Percentiles rank a stretch among this genome's conserved stretches.
phyloP scores from a whole-genome alignment of 257 asterid species.

The Hygrophila difformis region DNA sequence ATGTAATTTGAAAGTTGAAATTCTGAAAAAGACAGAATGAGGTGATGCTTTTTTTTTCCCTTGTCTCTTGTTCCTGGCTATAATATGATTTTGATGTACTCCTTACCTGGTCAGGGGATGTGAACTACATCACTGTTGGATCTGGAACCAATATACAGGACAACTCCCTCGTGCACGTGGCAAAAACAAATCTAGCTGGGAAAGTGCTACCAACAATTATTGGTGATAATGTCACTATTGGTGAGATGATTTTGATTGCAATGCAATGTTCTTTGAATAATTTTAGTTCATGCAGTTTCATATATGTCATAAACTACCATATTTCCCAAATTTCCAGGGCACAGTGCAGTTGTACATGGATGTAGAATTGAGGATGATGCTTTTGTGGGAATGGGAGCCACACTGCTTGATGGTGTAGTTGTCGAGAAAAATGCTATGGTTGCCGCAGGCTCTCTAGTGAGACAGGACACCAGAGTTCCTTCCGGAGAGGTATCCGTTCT shows the following conservation, averaged over 20 bases:
- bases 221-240: conserved; percentile 86
- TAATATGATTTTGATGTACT: conserved; percentile 9
- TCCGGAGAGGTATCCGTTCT: conserved; percentile 65
- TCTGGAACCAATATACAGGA: conserved; percentile 92
- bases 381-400: conserved; percentile 93
- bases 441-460: conserved; percentile 99
- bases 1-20: too few species aligned
- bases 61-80: too few species aligned
- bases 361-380: conserved; percentile 94
- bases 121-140: conserved; percentile 72
- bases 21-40: too few species aligned
- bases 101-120: conserved; percentile 57
- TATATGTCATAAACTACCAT: too few species aligned
- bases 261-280: background rate
- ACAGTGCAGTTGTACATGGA: conserved; percentile 84
- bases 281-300: too few species aligned
- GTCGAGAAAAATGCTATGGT: conserved; percentile 94
- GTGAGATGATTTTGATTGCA: conserved; percentile 31
- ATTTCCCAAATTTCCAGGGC: conserved; percentile 39
- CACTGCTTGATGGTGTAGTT: conserved; percentile 89
- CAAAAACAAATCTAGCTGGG: conserved; percentile 85
- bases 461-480: conserved; percentile 87
- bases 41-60: too few species aligned
- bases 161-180: conserved; percentile 88
- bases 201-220: conserved; percentile 72